A percentile compares a stretch with the other conserved stretches of the same genome.
Evolutionary conservation across 2,329 filamentous ascomycete species (phyloP).

Genomic region (Paecilomyces sp.): DNA sequence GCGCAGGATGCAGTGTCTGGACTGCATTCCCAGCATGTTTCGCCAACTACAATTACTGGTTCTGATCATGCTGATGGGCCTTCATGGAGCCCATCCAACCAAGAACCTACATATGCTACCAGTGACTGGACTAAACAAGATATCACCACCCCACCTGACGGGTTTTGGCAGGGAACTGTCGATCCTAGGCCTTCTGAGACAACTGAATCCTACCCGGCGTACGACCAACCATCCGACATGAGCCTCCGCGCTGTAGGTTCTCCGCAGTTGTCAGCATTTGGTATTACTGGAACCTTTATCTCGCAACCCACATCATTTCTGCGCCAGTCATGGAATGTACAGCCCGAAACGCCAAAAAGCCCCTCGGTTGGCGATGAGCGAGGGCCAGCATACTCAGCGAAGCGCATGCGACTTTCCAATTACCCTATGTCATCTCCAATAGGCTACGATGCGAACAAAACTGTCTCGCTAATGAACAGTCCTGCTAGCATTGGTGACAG

Average conservation of each 20-base stretch:
- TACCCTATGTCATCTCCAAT: not conserved
- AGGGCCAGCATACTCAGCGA: not conserved
- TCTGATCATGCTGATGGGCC: not conserved
- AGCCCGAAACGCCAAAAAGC: constrained; percentile 28
- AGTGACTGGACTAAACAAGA: not conserved
- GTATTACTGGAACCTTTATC: constrained; percentile 22
- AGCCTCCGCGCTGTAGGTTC: constrained; percentile 12
- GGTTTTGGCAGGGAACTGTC: not conserved
- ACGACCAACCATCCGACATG: constrained; percentile 11
- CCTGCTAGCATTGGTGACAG: not conserved
- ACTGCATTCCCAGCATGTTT: not conserved
- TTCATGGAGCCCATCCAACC: not conserved
- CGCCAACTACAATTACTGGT: not conserved
- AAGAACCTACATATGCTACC: not conserved
- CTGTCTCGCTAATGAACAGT: not conserved
- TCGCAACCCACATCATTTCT: constrained; percentile 30
- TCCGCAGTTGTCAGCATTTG: constrained; percentile 18
- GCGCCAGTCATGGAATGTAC: constrained; percentile 21
- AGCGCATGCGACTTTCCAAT: not conserved
- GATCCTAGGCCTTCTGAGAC: not conserved
- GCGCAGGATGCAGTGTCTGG: not conserved
- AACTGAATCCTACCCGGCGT: not conserved
- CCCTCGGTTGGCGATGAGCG: constrained; percentile 2
- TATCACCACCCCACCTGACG: not conserved
- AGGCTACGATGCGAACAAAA: not conserved